A percentile compares a stretch with the other conserved stretches of the same genome.
phyloP scores from a whole-genome alignment of 2,329 filamentous ascomycete genomes.

The Sphaceloma murrayae region DNA sequence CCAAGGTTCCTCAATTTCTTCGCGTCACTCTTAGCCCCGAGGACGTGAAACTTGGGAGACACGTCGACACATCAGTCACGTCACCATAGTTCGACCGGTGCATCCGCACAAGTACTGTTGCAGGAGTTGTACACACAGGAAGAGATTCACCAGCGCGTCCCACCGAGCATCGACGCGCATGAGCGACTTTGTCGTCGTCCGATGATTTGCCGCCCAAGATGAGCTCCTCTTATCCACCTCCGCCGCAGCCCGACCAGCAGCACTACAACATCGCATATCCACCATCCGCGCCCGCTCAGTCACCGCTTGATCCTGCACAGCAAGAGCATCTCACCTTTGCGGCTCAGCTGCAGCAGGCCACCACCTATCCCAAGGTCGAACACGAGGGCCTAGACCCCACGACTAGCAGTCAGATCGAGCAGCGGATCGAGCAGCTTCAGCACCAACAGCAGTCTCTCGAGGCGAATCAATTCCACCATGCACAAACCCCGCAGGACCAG shows the following conservation, averaged over 20 bases:
- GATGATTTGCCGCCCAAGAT: too few relatives aligned
- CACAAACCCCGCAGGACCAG: constrained; percentile 15
- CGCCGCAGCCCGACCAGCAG: constrained; percentile 28
- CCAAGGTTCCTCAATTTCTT: too few relatives aligned
- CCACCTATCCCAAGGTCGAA: constrained; percentile 30
- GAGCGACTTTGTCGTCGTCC: too few relatives aligned
- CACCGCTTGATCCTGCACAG: constrained; percentile 26
- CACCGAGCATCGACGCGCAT: too few relatives aligned
- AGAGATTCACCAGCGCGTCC: too few relatives aligned
- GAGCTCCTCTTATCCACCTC: too few relatives aligned
- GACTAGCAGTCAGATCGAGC: constrained; percentile 22
- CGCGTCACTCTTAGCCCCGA: too few relatives aligned
- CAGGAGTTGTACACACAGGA: too few relatives aligned
- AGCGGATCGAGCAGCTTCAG: constrained; percentile 28
- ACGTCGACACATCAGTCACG: too few relatives aligned
- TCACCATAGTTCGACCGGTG: too few relatives aligned
- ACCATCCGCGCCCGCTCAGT: constrained; percentile 24
- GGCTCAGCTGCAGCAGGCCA: constrained; percentile 26
- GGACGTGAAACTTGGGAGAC: too few relatives aligned
- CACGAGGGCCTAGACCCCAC: constrained; percentile 19
- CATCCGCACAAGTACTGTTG: too few relatives aligned
- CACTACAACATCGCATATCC: constrained; percentile 29
- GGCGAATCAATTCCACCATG: constrained; percentile 14
- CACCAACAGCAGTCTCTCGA: constrained; percentile 18
- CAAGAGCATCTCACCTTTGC: constrained; percentile 28